phyloP scores from a whole-genome alignment of 2,329 filamentous ascomycete genomes.

The Bertia moriformis region DNA sequence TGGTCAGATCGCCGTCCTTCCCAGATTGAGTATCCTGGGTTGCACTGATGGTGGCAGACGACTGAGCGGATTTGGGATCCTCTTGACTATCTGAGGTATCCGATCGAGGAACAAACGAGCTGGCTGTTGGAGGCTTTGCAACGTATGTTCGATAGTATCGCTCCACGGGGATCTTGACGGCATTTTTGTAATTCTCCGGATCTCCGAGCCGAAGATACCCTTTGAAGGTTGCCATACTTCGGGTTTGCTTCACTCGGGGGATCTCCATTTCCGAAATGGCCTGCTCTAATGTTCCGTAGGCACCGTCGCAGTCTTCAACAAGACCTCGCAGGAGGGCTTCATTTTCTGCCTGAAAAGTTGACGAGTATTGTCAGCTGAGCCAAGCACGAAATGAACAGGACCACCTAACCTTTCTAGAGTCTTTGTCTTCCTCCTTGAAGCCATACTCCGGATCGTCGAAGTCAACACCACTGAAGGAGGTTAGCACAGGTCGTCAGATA shows the following conservation, averaged over 20 bases:
- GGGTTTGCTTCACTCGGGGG: constrained; percentile 63
- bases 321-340: constrained; percentile 55
- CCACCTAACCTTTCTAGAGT: constrained; percentile 38
- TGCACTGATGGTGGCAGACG: too few relatives aligned
- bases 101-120: constrained; percentile 51
- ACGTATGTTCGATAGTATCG: constrained; percentile 77
- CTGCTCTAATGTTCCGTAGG: constrained; percentile 69
- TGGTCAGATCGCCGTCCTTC: constrained; percentile 39
- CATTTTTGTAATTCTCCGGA: constrained; percentile 56
- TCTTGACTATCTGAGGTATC: constrained; percentile 21
- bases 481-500: too few relatives aligned
- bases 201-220: constrained; percentile 71
- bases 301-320: constrained; percentile 50
- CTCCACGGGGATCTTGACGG: constrained; percentile 73
- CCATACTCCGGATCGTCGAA: constrained; percentile 86
- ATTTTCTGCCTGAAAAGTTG: constrained; percentile 41
- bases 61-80: constrained; percentile 13
- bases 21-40: too few relatives aligned
- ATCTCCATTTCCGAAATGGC: constrained; percentile 67
- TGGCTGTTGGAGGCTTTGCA: constrained; percentile 62
- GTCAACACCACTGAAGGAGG: constrained; percentile 63
- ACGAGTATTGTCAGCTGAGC: background rate
- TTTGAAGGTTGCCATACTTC: constrained; percentile 65
- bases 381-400: background rate
- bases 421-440: constrained; percentile 81